Evolutionary conservation across 371 early-diverging fungal genomes (phyloP).

Genomic region (Syncephalastrum sp.): DNA sequence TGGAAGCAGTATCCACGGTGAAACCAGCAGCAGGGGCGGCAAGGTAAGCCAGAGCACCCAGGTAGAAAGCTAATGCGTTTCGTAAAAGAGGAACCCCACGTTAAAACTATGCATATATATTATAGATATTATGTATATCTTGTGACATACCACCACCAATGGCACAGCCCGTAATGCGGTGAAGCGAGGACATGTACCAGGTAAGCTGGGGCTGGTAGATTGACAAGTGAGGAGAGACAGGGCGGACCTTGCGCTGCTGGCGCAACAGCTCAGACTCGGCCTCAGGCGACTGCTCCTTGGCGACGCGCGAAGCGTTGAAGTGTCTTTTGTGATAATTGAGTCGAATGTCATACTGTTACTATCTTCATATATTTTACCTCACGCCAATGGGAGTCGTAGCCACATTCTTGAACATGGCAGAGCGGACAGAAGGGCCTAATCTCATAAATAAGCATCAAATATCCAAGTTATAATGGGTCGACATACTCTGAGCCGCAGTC

Average conservation of each 20-base stretch:
- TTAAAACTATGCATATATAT: not conserved
- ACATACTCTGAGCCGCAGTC: conserved; percentile 47
- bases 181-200: conserved; percentile 73
- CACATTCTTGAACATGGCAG: conserved; percentile 37
- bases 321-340: conserved; percentile 23
- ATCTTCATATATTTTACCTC: conserved; percentile 24
- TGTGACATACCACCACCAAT: conserved; percentile 69
- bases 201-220: conserved; percentile 93
- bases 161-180: conserved; percentile 82
- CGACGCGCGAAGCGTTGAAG: conserved; percentile 34
- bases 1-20: conserved; percentile 63
- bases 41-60: conserved; percentile 62
- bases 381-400: conserved; percentile 35
- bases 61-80: conserved; percentile 59
- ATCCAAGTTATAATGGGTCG: not conserved
- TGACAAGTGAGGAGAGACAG: conserved; percentile 78
- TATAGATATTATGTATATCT: not conserved
- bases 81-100: not conserved
- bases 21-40: conserved; percentile 54
- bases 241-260: conserved; percentile 73
- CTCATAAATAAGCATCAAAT: not conserved
- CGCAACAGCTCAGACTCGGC: conserved; percentile 54
- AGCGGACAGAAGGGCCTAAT: conserved; percentile 35
- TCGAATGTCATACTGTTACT: not conserved
- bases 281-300: conserved; percentile 39